These are phyloP conservation scores for Fusarium sp. DNA, from an alignment of 2,329 filamentous ascomycete genomes.

Conservation along the genomic window DNA sequence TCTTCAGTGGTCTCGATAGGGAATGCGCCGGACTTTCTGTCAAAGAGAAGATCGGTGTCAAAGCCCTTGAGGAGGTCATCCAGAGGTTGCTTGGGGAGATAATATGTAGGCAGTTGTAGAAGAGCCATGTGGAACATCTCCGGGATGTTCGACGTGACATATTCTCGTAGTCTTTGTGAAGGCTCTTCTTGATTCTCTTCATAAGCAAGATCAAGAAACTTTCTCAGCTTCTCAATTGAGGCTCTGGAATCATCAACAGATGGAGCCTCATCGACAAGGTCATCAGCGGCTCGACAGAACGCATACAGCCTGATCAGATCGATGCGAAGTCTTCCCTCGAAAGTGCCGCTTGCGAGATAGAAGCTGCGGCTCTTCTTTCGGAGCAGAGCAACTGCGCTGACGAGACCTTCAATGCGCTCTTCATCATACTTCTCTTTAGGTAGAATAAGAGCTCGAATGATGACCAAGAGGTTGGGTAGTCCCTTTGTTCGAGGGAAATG, in stretches of 20 bases:
- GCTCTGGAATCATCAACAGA: slow-evolving; percentile 60
- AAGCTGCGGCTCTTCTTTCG: slow-evolving; percentile 76
- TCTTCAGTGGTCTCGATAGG: slow-evolving; percentile 69
- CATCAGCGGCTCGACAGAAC: slow-evolving; percentile 78
- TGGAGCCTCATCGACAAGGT: slow-evolving; percentile 73
- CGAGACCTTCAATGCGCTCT: slow-evolving; percentile 65
- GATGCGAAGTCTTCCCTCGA: slow-evolving; percentile 72
- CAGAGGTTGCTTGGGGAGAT: slow-evolving; percentile 67
- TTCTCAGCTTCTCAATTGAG: slow-evolving; percentile 68
- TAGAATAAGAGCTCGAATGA: slow-evolving; percentile 62
- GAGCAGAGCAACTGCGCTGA: slow-evolving; percentile 67
- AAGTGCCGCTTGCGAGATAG: slow-evolving; percentile 76
- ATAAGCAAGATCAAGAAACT: slow-evolving; percentile 62
- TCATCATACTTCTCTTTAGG: slow-evolving; percentile 64
- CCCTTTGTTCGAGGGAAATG: slow-evolving; percentile 62
- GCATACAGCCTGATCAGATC: slow-evolving; percentile 77
- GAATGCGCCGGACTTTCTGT: slow-evolving; percentile 42
- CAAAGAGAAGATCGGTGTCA: slow-evolving; percentile 72
- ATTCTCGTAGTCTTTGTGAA: slow-evolving; percentile 38
- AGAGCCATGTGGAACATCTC: slow-evolving; percentile 62
- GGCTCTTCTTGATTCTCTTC: slow-evolving; percentile 4
- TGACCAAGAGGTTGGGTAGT: slow-evolving; percentile 55
- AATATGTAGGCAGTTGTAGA: slow-evolving; percentile 64
- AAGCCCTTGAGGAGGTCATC: slow-evolving; percentile 74
- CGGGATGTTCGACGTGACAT: slow-evolving; percentile 62